phyloP scores from a whole-genome alignment of 108 stramenopile species.

The Cyclotella sp. region DNA sequence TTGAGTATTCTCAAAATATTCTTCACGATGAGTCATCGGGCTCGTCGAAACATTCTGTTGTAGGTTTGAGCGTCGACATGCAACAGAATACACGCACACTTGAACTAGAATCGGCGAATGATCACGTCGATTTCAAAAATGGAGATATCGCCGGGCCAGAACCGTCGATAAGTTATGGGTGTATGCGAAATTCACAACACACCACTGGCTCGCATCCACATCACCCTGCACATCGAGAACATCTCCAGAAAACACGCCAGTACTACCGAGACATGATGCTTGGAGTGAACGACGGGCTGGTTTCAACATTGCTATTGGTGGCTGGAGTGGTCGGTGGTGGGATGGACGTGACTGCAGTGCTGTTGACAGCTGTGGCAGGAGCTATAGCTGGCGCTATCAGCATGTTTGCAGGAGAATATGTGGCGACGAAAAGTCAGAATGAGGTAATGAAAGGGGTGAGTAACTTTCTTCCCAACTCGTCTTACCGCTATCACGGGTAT shows the following conservation, averaged over 20 bases:
- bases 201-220: neutral
- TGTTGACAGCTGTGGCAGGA: constrained; percentile 77
- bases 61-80: too few species aligned
- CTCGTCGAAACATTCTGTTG: too few species aligned
- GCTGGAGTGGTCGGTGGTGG: constrained; percentile 79
- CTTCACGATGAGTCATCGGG: too few species aligned
- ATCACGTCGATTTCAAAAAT: too few species aligned
- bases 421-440: constrained; percentile 84
- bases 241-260: constrained; percentile 72
- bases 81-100: too few species aligned
- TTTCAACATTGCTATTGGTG: constrained; percentile 78
- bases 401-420: constrained; percentile 83
- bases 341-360: constrained; percentile 58
- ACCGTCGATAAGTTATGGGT: neutral
- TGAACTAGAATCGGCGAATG: too few species aligned
- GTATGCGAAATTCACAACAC: neutral
- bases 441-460: constrained; percentile 69
- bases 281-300: constrained; percentile 82
- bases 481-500: neutral
- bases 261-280: constrained; percentile 84
- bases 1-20: too few species aligned
- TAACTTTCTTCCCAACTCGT: neutral
- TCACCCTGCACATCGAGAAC: constrained; percentile 54
- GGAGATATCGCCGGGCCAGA: neutral
- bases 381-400: constrained; percentile 77